phyloP scores from a whole-genome alignment of 2,329 filamentous ascomycete genomes.

The Magnaporthiopsis rhizophila region DNA sequence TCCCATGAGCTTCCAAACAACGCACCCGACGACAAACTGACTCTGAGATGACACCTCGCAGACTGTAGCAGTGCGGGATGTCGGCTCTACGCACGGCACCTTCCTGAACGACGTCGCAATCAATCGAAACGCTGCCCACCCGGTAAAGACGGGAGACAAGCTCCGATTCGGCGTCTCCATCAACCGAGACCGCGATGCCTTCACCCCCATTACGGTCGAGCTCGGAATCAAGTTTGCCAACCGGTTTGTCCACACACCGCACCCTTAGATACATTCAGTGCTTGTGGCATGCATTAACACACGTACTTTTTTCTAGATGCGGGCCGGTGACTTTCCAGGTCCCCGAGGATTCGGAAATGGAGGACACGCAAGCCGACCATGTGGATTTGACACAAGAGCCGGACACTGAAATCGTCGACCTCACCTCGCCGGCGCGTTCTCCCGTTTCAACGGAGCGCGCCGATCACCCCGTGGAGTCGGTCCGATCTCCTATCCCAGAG shows the following conservation, averaged over 20 bases:
- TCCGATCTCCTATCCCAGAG: not conserved
- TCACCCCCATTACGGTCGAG: conserved; percentile 19
- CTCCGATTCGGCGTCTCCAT: conserved; percentile 33
- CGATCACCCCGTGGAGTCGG: not conserved
- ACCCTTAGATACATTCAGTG: too few relatives aligned
- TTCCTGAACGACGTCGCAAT: conserved; percentile 31
- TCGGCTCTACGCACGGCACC: conserved; percentile 45
- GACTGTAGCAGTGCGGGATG: conserved; percentile 34
- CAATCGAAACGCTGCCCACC: conserved; percentile 7
- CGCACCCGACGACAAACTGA: not conserved
- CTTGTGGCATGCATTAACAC: not conserved
- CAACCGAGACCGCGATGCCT: conserved; percentile 24
- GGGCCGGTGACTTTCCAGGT: conserved; percentile 6
- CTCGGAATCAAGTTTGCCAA: conserved; percentile 16
- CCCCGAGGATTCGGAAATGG: not conserved
- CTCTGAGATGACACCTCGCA: not conserved
- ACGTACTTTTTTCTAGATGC: not conserved
- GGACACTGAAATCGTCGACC: not conserved
- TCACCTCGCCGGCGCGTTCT: not conserved
- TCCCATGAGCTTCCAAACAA: not conserved
- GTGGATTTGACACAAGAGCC: not conserved
- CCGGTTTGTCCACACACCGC: conserved; percentile 12
- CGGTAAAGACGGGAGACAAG: conserved; percentile 26
- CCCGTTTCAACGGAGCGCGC: too few relatives aligned
- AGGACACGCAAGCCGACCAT: not conserved